A percentile compares a stretch with the other conserved stretches of the same genome.
Conservation (phyloP, 495 filamentous ascomycete genomes). For the Tuber calosporum region DNA sequence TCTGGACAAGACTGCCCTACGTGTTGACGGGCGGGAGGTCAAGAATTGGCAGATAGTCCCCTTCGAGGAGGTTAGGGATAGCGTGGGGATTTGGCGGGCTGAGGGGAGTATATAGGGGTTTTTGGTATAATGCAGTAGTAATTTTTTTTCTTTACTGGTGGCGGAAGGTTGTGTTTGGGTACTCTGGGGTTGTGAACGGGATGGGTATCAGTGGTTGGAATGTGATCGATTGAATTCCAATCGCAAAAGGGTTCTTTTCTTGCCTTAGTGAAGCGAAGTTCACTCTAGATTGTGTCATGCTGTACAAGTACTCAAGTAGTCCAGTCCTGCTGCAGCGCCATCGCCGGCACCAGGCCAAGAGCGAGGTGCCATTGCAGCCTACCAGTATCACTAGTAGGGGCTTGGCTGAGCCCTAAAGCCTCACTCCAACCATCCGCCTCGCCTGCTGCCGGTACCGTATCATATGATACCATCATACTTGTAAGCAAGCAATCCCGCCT, state of each 20-base stretch:
- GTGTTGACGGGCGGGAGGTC: background rate
- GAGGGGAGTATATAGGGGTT: conserved; percentile 6
- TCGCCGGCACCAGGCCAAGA: no score
- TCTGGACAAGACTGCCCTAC: conserved; percentile 2
- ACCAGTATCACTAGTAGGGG: no score
- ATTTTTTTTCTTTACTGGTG: background rate
- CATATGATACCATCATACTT: no score
- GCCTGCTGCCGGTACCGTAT: no score
- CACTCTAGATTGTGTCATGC: background rate
- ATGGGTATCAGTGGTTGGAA: background rate
- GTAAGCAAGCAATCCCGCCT: no score
- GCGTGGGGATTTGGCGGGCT: conserved; percentile 28
- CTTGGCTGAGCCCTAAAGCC: no score
- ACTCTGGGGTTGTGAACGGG: background rate
- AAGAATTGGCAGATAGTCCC: conserved; percentile 14
- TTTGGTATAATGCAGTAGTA: background rate
- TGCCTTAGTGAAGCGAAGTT: background rate
- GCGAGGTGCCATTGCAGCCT: no score
- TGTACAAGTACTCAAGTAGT: no score
- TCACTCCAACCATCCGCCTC: no score
- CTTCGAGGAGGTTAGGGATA: conserved; percentile 13
- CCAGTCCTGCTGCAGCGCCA: no score
- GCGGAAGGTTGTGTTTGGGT: background rate
- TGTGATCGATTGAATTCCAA: background rate
- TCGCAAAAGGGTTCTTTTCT: background rate